Evolutionary conservation across 176 grass and related monocot genomes (phyloP), one percentile per base, ranked within the genome.

Genomic region (Tuctoria greenei): DNA sequence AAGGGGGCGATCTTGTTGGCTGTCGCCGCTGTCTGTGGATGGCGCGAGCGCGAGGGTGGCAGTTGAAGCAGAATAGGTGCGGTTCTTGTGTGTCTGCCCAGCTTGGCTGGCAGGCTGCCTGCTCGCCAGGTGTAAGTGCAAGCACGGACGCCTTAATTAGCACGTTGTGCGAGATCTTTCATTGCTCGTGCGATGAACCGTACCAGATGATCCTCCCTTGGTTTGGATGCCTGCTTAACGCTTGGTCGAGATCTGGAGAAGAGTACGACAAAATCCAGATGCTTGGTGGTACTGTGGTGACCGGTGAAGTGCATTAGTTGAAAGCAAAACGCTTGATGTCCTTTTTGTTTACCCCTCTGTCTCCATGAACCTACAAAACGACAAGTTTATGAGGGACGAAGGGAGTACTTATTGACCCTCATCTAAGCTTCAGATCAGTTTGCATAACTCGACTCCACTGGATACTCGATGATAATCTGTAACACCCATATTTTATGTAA

Each of bases 111-210:
- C 45, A 51, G 47, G 37, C 68, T 24, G 62, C 10, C 34, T 25
- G 41, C 73, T 62, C 41, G 58, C 43, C 60, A 49, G 38, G 50
- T 77, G 17, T 50, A 64, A 37, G 51, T 11, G 51, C 51, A 39
- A 31, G 28, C 20, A 76, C 20, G 59, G 27, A 25, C 44, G 45
- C 61, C 20, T 39, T 77, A 50, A 77, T 64, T 37, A 25, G 60
- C 43, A 77, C 60, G 74, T 45, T 4, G 13, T 10, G 59, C 43
- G 18, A 76, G 17, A 76, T 76, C 59, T 64, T 50, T 2, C 60
- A n/a, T 12, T 64, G 74, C 12, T 37, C 74, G 74, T 64, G 74
- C 74, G 61, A 76, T 64, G 49, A 76, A 23, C 50, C 31, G 50
- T 63, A 43, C 42, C 23, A 14, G 58, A 24, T 6, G 36, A 14